Evolutionary conservation across 768 basidiomycete species (phyloP).

Genomic region (Asterophora lycoperdoides): DNA sequence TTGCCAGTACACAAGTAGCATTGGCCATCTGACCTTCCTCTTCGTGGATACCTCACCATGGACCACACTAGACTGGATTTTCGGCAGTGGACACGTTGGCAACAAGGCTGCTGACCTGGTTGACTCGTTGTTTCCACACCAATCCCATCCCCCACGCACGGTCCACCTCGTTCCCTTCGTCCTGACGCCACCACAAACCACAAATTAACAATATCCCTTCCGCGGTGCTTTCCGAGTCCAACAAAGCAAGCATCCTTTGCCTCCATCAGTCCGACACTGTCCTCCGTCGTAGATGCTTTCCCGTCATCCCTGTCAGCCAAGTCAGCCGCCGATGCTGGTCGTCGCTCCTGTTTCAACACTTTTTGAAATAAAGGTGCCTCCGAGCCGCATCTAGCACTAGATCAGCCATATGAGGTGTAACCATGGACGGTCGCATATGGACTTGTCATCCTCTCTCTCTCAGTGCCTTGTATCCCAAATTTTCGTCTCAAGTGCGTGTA

Average conservation of each 20-base stretch:
- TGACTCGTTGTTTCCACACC: background rate
- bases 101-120: background rate
- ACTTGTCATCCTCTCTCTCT: no score
- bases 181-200: constrained; percentile 4
- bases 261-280: background rate
- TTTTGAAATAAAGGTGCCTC: background rate
- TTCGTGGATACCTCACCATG: constrained; percentile 1
- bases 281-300: background rate
- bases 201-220: background rate
- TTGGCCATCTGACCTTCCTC: constrained; percentile 9
- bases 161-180: constrained; percentile 6
- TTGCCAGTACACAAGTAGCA: no score
- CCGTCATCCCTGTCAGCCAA: constrained; percentile 1
- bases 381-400: no score
- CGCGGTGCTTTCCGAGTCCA: constrained; percentile 11
- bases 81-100: background rate
- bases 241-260: constrained; percentile 6
- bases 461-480: no score
- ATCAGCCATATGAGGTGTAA: no score
- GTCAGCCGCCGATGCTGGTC: background rate
- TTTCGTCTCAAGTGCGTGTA: no score
- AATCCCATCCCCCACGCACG: constrained; percentile 6
- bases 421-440: no score
- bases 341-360: background rate
- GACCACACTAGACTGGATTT: no score